Evolutionary conservation across 768 basidiomycete genomes (phyloP).

Genomic region (Gloeophyllum trabeum): DNA sequence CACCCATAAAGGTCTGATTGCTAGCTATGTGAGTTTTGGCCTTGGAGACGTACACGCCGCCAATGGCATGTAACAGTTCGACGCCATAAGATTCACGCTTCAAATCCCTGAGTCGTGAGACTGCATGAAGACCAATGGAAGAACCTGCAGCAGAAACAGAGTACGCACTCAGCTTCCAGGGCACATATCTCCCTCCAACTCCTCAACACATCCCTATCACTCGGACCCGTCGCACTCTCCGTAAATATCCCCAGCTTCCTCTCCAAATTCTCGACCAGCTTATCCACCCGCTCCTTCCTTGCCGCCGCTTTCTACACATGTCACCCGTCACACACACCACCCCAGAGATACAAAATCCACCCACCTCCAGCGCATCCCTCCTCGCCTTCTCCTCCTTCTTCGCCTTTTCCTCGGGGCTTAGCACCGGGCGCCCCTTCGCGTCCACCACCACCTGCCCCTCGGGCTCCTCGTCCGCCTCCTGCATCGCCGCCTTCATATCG

Average conservation of each 20-base stretch:
- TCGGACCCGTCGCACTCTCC: slow-evolving; percentile 64
- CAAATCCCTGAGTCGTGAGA: slow-evolving; percentile 43
- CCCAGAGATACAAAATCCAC: slow-evolving; percentile 8
- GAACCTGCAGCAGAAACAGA: neutral
- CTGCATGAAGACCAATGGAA: neutral
- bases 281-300: slow-evolving; percentile 64
- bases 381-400: slow-evolving; percentile 56
- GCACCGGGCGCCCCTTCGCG: slow-evolving; percentile 31
- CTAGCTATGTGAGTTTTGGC: slow-evolving; percentile 77
- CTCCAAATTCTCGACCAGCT: slow-evolving; percentile 68
- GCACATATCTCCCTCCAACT: slow-evolving; percentile 74
- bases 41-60: slow-evolving; percentile 77
- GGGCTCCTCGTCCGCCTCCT: slow-evolving; percentile 67
- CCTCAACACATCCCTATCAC: slow-evolving; percentile 54
- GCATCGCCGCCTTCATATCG: slow-evolving; percentile 89
- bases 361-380: slow-evolving; percentile 59
- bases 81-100: slow-evolving; percentile 81
- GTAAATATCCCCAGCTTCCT: slow-evolving; percentile 82
- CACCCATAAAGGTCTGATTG: slow-evolving; percentile 56
- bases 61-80: slow-evolving; percentile 77
- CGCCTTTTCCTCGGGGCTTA: slow-evolving; percentile 29
- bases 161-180: slow-evolving; percentile 70
- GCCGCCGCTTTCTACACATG: slow-evolving; percentile 59
- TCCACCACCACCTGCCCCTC: slow-evolving; percentile 30
- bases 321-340: slow-evolving; percentile 4